Base-by-base conservation (phyloP, 179 eudicot species). In the Corrigiola litoralis region DNA sequence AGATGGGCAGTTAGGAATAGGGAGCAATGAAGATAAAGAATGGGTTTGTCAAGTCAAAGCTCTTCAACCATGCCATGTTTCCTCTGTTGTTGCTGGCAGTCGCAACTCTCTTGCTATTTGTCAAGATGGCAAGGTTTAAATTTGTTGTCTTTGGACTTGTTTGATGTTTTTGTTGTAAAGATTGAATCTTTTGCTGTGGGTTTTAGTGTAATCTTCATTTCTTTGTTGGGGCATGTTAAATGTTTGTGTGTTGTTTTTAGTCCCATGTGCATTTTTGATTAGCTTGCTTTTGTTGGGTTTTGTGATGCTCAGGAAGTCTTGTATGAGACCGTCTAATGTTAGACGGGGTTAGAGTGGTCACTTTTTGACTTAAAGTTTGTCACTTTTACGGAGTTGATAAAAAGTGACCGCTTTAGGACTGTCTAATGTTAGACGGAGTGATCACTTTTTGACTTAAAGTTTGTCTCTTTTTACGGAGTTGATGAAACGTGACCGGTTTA, bases 91-190 rank as follows among this genome's bases (percentile, higher is more conserved):
- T 50, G 97, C 83, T 45, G 99, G 99, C 5, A 94, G 99, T 69
- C 89, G 99, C 13, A 90, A 94, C 80, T 94, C 99, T 33, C 96
- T 94, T 25, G 95, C 99, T 72, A 88, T 94, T 76, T 84, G 85
- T 67, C 70, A 86, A 10, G 96, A 88, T 68, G 97, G 97, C 75
- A 94, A 94, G 88, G 99, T 92, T 34, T 51, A 6, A 0, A 6
- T 18, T 61, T 56, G 21, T 20, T 33, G 58, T 21, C 3, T 53
- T 47, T 9, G 53, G 18, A 9, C 0, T 54, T 20, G 24, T 36
- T 11, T 25, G 1, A 7, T 48, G 6, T 4, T 1, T 4, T 46
- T 46, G 21, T 48, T 21, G 2, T 27, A 44, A 51, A 60, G 34
- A 27, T 69, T 2, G 0, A 31, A 40, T 54, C 31, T 62, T 73